Evolutionary conservation across 2,329 filamentous ascomycete species (phyloP), one percentile per base, ranked within the genome.

Genomic region (Exophiala bonariae): DNA sequence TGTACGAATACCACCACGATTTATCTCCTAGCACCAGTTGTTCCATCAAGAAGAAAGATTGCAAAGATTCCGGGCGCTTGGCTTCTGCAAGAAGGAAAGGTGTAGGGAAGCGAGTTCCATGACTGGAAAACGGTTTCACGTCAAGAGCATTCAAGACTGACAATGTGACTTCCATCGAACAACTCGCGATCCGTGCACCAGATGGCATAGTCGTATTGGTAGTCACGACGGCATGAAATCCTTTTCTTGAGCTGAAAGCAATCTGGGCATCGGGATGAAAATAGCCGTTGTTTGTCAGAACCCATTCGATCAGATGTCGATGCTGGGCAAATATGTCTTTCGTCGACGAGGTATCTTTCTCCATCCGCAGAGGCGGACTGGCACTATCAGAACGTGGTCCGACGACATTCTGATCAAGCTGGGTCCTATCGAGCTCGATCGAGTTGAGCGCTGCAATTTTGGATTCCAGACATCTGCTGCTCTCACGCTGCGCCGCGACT

Each of bases 1-100:
- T 79, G 65, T 90, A 90, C 1, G 82, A 77, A 62, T 71, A 75
- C 86, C 86, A 90, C 56, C 79, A 81, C 0, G 85, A 86, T 2
- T 73, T 60, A 2, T 66, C 45, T 1, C 78, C 79, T 2, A 76
- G 66, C 23, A 89, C 70, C 60, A 81, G 83, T 62, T 90, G 81
- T 51, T 83, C 80, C 61, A 87, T 75, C 4, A 90, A 73, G 54
- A 87, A 85, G 65, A 89, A 85, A 18, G 52, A 38, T 35, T 59
- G 57, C 31, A 59, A 33, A 20, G 54, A 47, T 30, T 58, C 47
- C 9, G 57, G 43, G 4, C 32, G 30, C 8, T 17, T 34, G 23
- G 26, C 26, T 26, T 56, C 50, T 7, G 13, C 39, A 14, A 41
- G 17, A 9, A 61, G 49, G 37, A 59, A 61, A 19, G 42, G 16